phyloP scores from a whole-genome alignment of 495 filamentous ascomycete genomes.

The Bacidia gigantensis region DNA sequence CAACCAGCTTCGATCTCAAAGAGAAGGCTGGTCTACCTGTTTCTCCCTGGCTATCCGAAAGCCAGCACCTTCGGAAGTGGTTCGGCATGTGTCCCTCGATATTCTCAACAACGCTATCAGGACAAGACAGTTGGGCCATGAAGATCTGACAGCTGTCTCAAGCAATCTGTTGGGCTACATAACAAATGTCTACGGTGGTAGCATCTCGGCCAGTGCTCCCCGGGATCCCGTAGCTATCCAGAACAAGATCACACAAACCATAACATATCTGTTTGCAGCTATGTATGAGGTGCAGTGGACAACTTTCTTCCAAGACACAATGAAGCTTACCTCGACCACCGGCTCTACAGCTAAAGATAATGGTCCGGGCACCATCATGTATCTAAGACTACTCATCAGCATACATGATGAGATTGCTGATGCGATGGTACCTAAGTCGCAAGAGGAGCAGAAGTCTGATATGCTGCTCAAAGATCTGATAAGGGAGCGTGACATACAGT shows the following conservation, averaged over 20 bases:
- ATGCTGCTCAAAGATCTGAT: conserved; percentile 80
- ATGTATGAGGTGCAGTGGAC: conserved; percentile 78
- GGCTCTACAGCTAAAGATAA: conserved; percentile 51
- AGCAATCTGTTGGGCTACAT: conserved; percentile 68
- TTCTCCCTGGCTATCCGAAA: conserved; percentile 66
- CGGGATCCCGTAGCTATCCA: conserved; percentile 45
- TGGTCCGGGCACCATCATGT: conserved; percentile 62
- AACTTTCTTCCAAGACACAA: conserved; percentile 76
- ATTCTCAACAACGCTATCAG: conserved; percentile 84
- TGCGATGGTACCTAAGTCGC: conserved; percentile 61
- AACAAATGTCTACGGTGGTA: conserved; percentile 51
- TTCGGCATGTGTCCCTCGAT: conserved; percentile 78
- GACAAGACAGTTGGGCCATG: conserved; percentile 50
- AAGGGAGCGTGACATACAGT: conserved; percentile 67
- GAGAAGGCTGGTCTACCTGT: conserved; percentile 76
- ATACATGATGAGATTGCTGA: conserved; percentile 98
- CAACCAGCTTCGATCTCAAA: conserved; percentile 62
- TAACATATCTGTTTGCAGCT: conserved; percentile 79
- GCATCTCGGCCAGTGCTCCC: conserved; percentile 45
- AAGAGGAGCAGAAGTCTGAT: conserved; percentile 62
- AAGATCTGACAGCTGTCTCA: conserved; percentile 54
- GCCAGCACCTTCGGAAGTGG: conserved; percentile 68
- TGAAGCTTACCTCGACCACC: conserved; percentile 44
- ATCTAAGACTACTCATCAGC: conserved; percentile 70
- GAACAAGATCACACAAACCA: conserved; percentile 92